Base-by-base conservation (phyloP, 2,329 filamentous ascomycete species). In the Cordyceps tenuipes region DNA sequence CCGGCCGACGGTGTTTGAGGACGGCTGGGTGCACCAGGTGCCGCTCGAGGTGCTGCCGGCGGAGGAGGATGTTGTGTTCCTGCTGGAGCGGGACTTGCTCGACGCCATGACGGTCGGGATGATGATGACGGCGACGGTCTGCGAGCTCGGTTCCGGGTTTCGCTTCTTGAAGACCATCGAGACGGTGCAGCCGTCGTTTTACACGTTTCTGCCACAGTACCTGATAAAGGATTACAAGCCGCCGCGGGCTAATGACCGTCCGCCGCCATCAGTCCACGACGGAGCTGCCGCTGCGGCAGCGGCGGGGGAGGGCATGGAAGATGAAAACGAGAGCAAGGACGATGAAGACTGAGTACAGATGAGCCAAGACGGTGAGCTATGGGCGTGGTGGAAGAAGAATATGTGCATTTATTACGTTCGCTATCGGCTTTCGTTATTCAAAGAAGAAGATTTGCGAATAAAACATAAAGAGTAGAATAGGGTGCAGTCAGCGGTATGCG, bases 191-290 rank as follows among this genome's bases (percentile, higher is more conserved):
- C 83, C 83, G 3, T 82, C 80, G 0, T 89, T 88, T 68, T 84
- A 88, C 68, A 80, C 77, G 0, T 83, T 84, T 60, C 73, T 91
- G 29, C 80, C 82, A 0, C 90, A 92, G 69, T 82, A 87, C 64
- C 74, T 89, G 64, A 89, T 92, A 86, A 66, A 78, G 23, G 71
- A 78, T 19, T 91, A 82, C 79, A 89, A 85, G 69, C 73, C 80
- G 26, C 86, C 86, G 0, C 68, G 68, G 3, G 66, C 65, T 0
- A 75, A 75, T 31, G 71, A 77, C 15, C 76, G 80, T 0, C 76
- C 77, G 3, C 73, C 76, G 2, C 78, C 75, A 3, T 82, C 78
- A 1, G 71, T 78, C 2, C 66, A 75, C 12, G 66, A 78, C 54
- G 70, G 66, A 2, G 68, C 69, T 3, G 43, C n/a, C 8, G 52